Conservation (phyloP, 2,329 filamentous ascomycete genomes). For the Colletotrichum agaves region DNA sequence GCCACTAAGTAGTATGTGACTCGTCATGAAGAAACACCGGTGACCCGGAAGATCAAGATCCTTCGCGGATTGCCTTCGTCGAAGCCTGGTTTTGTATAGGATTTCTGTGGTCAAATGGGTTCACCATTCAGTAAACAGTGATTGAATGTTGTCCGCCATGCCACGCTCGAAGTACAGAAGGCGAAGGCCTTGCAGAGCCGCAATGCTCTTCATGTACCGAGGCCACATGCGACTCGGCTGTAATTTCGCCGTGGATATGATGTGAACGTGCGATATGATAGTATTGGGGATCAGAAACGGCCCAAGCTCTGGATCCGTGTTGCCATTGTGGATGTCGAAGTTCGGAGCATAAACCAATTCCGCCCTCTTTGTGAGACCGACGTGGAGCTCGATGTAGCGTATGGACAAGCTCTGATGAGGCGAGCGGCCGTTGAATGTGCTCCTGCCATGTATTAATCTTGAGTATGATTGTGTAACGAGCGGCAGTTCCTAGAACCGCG, state of each 20-base stretch:
- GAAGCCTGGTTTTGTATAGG: background rate
- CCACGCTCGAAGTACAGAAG: background rate
- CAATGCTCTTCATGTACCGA: background rate
- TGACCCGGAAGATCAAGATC: no score
- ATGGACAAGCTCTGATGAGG: constrained; percentile 17
- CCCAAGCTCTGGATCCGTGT: background rate
- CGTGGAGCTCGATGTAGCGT: background rate
- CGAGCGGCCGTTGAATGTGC: constrained; percentile 21
- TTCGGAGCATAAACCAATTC: constrained; percentile 2
- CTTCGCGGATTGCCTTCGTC: no score
- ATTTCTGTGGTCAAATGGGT: no score
- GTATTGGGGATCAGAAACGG: background rate
- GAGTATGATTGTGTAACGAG: constrained; percentile 18
- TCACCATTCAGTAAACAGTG: no score
- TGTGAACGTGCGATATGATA: background rate
- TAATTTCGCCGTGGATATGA: background rate
- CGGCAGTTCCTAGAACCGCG: background rate
- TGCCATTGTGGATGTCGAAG: background rate
- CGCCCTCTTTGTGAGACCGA: background rate
- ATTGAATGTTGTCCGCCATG: no score
- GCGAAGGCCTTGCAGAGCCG: background rate
- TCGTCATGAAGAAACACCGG: background rate
- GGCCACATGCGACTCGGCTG: background rate
- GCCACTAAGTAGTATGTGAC: background rate
- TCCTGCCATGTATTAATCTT: background rate